Evolutionary conservation across 108 stramenopile species (phyloP), one percentile per base, ranked within the genome.

Genomic region (Chaetoceros muelleri): DNA sequence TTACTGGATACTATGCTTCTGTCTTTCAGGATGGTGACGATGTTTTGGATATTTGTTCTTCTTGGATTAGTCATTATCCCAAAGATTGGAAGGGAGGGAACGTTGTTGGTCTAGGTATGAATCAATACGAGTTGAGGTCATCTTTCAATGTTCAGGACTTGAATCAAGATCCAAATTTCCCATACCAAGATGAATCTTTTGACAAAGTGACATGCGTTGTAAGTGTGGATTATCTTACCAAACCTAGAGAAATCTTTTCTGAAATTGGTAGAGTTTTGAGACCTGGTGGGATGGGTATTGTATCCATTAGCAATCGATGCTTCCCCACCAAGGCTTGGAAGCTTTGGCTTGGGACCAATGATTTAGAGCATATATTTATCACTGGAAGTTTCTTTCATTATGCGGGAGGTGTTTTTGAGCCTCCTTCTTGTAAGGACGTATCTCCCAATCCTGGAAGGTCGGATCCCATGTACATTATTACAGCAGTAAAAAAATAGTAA

Each of bases 131-230:
- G 62, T 68, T 96, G 28, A 61, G 94, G 45, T 70, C 81, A 19
- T 72, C 74, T 29, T 96, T 84, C 58, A 82, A 82, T 53, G 93
- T 93, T 30, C 77, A 82, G 53, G 92, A 97, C 71, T 76, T 97
- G 56, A 97, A 95, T 61, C 57, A 71, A 1, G 85, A 95, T 21
- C 85, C 93, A 5, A 75, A 57, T 0, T 80, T 96, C 19, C 96
- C 96, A 24, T 93, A 79, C 52, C 81, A 79, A 24, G 93, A 93
- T 61, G 64, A 70, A 45, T 79, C 80, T 0, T 97, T 97, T 66
- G 94, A 95, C 52, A 83, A 79, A 25, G 89, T 97, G 2, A 97
- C 96, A 5, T 88, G 86, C 58, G 96, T 97, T 17, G 96, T 97
- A 0, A 85, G 82, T 34, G 76, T 97, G 19, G 96, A 97, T 48